Base-by-base conservation (phyloP, 192 early-diverging fungal genomes). In the Coemansia sp. region DNA sequence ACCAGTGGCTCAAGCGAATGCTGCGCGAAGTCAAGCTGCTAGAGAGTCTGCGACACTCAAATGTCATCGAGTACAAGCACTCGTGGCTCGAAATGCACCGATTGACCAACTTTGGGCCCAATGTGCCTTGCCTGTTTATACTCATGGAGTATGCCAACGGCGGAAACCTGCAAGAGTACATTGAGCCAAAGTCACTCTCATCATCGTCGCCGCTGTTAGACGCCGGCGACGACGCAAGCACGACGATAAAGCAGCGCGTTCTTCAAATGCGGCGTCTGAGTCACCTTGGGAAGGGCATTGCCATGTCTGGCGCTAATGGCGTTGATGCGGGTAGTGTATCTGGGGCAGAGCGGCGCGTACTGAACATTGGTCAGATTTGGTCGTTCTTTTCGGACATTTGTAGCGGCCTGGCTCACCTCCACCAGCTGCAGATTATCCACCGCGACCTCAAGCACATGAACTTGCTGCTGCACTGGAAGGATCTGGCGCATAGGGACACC, bases 111-210 rank as follows among this genome's bases (percentile, higher is more conserved):
- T 82, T 82, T 64, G 89, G 90, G 1, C 96, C 96, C 2, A 84
- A 90, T 59, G 91, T 98, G 0, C 95, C 96, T 0, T 95, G 92
- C 59, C 83, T 98, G 14, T 98, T 96, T 66, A 96, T 98, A 34
- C 73, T 98, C 3, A 98, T 98, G 96, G 91, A 93, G 64, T 90
- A 88, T 52, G 94, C 95, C 6, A 96, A 96, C 65, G 96, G 95
- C 18, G 94, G 95, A 6, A 97, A 94, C 68, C 81, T 98, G 28
- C 95, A 97, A 80, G 95, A 98, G 66, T 98, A 88, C 64, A 86
- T 98, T 62, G 85, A 82, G 48, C 69, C 72, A 20, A 72, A 74
- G 16, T 0, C 56, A 14, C 1, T 11, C 18, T 26, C 38, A 11
- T 3, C 13, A 12, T 50, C 48, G 11, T 26, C 48, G 12, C 23